Conservation (phyloP, 163 green algal species). For the Chlorella variabilis region DNA sequence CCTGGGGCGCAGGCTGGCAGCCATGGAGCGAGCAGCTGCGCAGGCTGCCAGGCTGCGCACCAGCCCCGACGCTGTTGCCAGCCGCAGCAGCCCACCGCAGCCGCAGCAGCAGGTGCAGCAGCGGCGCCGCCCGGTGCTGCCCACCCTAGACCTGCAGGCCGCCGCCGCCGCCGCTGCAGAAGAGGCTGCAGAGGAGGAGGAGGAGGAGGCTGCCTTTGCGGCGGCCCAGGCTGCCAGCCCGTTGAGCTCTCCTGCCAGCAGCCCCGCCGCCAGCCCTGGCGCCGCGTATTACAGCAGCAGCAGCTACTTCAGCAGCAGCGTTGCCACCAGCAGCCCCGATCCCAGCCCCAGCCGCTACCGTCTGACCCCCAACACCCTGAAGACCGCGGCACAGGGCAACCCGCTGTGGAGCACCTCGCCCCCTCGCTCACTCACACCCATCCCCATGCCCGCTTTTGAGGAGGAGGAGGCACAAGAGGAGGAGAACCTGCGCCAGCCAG, state of each 20-base stretch:
- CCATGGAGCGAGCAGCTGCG: neutral
- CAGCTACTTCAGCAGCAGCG: neutral
- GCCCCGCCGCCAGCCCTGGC: neutral
- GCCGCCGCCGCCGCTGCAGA: constrained; percentile 4
- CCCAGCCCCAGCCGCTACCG: neutral
- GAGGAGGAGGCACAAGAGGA: too few species aligned
- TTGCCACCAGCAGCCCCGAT: neutral
- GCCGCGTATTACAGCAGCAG: constrained; percentile 6
- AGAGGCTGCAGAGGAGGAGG: constrained; percentile 15
- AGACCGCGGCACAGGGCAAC: constrained; percentile 8
- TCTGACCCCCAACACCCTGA: constrained; percentile 12
- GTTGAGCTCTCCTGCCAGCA: neutral
- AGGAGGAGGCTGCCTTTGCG: neutral
- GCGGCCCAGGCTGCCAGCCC: constrained; percentile 1
- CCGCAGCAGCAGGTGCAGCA: neutral
- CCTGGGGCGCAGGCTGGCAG: constrained; percentile 6
- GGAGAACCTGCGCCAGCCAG: too few species aligned
- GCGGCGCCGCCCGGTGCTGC: constrained; percentile 3
- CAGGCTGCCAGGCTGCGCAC: neutral
- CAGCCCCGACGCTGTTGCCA: neutral
- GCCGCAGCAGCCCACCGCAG: neutral
- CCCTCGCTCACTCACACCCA: neutral
- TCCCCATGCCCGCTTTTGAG: neutral
- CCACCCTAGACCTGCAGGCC: constrained; percentile 1
- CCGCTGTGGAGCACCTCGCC: neutral